These are phyloP conservation scores for Ganoderma leucocontextum DNA, from an alignment of 1,284 basidiomycete species.

Conservation along the genomic window DNA sequence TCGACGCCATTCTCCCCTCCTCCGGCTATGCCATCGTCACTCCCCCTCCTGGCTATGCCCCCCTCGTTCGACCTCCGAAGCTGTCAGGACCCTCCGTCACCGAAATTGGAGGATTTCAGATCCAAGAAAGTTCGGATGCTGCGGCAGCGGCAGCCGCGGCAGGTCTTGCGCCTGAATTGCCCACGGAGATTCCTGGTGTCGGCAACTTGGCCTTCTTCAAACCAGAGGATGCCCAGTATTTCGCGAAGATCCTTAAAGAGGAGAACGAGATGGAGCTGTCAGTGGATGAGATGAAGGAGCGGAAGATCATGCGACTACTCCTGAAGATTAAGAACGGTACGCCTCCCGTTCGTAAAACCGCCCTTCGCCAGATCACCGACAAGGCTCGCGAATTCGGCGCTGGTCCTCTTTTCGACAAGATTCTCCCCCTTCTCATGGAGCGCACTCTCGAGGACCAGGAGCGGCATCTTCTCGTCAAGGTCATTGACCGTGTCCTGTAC, in stretches of 20 bases:
- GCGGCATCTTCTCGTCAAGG: constrained; percentile 97
- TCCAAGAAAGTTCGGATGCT: constrained; percentile 93
- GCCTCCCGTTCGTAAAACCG: constrained; percentile 97
- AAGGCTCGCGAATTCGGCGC: constrained; percentile 99
- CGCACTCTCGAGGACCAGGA: constrained; percentile 99
- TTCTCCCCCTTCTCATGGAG: constrained; percentile 98
- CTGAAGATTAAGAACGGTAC: constrained; percentile 99
- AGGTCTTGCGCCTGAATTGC: constrained; percentile 92
- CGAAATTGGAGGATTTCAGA: constrained; percentile 90
- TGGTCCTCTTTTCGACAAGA: constrained; percentile 99
- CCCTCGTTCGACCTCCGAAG: constrained; percentile 82
- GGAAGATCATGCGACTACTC: constrained; percentile 99
- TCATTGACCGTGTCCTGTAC: constrained; percentile 98
- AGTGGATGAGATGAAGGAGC: constrained; percentile 99
- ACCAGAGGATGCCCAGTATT: constrained; percentile 97
- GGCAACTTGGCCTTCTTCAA: constrained; percentile 99
- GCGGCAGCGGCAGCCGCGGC: constrained; percentile 87
- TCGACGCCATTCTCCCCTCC: constrained; percentile 89
- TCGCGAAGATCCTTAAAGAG: constrained; percentile 95
- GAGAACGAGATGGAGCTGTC: constrained; percentile 95
- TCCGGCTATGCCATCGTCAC: constrained; percentile 92
- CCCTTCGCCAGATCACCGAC: constrained; percentile 98
- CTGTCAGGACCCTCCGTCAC: constrained; percentile 79
- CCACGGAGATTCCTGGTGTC: constrained; percentile 99
- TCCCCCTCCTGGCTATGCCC: constrained; percentile 94